These are phyloP conservation scores for Fusarium keratoplasticum DNA, from an alignment of 2,329 filamentous ascomycete genomes.

Conservation along the genomic window DNA sequence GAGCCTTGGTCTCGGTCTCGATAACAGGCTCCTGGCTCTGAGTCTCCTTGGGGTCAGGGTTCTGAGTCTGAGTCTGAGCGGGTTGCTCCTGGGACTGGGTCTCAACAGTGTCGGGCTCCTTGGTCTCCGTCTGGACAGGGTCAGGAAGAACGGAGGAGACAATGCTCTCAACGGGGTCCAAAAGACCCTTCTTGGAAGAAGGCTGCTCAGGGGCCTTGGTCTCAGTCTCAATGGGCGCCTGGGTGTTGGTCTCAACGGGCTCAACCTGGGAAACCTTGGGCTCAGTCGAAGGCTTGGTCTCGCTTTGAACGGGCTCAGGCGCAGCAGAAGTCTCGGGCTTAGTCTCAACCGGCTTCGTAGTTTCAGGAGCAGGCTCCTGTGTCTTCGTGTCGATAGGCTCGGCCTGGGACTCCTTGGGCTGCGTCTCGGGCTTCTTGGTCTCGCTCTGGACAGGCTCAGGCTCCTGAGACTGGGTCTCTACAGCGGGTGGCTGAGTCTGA, in stretches of 20 bases:
- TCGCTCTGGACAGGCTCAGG: background rate
- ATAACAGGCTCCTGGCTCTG: conserved; percentile 19
- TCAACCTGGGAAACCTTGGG: background rate
- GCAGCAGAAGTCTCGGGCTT: background rate
- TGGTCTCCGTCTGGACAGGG: conserved; percentile 21
- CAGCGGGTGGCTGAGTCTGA: background rate
- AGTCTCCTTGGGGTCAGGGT: conserved; percentile 13
- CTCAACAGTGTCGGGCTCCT: conserved; percentile 12
- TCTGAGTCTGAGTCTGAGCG: conserved; percentile 1
- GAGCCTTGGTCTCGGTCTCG: conserved; percentile 2
- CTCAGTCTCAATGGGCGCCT: background rate
- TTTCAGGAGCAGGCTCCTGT: background rate
- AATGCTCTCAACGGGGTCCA: conserved; percentile 36
- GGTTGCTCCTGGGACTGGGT: conserved; percentile 1
- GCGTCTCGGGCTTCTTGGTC: background rate
- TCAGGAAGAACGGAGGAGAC: conserved; percentile 26
- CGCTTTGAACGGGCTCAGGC: background rate
- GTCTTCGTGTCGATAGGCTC: conserved; percentile 2
- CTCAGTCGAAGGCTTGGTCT: background rate
- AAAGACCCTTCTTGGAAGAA: conserved; percentile 27
- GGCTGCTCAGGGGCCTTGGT: conserved; percentile 5
- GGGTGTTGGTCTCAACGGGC: background rate
- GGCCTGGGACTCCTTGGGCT: background rate
- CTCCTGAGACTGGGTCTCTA: background rate
- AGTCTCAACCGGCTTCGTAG: background rate